Evolutionary conservation across 371 early-diverging fungal genomes (phyloP), one percentile per base, ranked within the genome.

Genomic region (Choanephora cucurbitarum): DNA sequence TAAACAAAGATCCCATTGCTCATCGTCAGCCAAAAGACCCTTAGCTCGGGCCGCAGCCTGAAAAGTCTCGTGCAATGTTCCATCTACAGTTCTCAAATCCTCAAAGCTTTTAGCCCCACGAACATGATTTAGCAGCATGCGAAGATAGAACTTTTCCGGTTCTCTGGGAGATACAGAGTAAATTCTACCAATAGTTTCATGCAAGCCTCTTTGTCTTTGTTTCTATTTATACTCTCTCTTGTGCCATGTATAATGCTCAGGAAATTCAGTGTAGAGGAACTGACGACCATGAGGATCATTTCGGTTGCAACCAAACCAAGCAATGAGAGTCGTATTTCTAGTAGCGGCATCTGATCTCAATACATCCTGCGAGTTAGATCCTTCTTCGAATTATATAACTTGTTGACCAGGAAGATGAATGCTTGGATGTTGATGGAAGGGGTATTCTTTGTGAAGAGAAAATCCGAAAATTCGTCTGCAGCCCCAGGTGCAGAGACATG

Each of bases 401-500:
- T 68, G 57, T 4, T 52, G 19, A 23, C 52, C 50, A 11, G 49
- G 49, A 2, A 67, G 42, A 37, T 73, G 66, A 1, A 73, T 54
- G 3, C 32, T 33, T n/a, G 68, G 21, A 2, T 68, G 43, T 28
- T 44, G 39, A 22, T 64, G 42, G 3, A 22, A 3, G 13, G 70
- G 69, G 32, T 41, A 54, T 9, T 58, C 60, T 11, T 37, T 34
- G 28, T 74, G 64, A 28, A 70, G 15, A 0, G 22, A 11, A 33
- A 65, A 74, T n/a, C 28, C 19, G 11, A 70, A 68, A 3, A 74
- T 58, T 43, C 70, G 47, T 63, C 66, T 5, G 49, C 43, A 7
- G 60, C 51, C 49, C 70, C 67, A 33, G 64, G 49, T n/a, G 69
- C 52, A 37, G 68, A 74, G 5, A 74, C 58, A 59, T n/a, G 68